phyloP scores from a whole-genome alignment of 1,139 yeast species.

The Zygoascus meyerae region DNA sequence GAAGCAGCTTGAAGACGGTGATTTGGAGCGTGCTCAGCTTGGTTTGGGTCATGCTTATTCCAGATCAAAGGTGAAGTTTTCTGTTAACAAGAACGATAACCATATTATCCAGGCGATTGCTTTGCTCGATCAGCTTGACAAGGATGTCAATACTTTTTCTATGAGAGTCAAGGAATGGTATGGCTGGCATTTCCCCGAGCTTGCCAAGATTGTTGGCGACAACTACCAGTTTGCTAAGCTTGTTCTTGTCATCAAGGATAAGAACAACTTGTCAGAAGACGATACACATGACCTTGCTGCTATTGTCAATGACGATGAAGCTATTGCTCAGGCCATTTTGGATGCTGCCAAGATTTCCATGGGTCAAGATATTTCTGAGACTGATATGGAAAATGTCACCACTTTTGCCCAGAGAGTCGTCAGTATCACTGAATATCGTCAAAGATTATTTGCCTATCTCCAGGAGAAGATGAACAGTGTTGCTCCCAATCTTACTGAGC shows the following conservation, averaged over 20 bases:
- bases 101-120: slow-evolving; percentile 99
- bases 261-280: slow-evolving; percentile 70
- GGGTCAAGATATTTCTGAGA: slow-evolving; percentile 97
- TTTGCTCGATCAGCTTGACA: slow-evolving; percentile 89
- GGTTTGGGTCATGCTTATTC: slow-evolving; percentile 99
- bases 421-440: slow-evolving; percentile 87
- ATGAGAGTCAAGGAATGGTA: slow-evolving; percentile 99
- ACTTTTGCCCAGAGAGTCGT: slow-evolving; percentile 94
- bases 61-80: slow-evolving; percentile 96
- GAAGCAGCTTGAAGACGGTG: slow-evolving; percentile 91
- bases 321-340: slow-evolving; percentile 84
- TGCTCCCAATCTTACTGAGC: slow-evolving; percentile 94
- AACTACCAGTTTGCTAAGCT: slow-evolving; percentile 83
- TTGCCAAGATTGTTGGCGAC: slow-evolving; percentile 92
- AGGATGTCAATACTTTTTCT: slow-evolving; percentile 94
- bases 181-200: slow-evolving; percentile 99
- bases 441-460: slow-evolving; percentile 78
- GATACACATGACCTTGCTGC: slow-evolving; percentile 86
- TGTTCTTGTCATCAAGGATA: slow-evolving; percentile 79
- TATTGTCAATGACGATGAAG: slow-evolving; percentile 86
- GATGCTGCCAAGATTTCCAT: slow-evolving; percentile 92
- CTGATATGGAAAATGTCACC: slow-evolving; percentile 84
- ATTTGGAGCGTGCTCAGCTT: slow-evolving; percentile 94
- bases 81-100: slow-evolving; percentile 97
- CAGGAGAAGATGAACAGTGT: slow-evolving; percentile 95